phyloP scores from a whole-genome alignment of 2,329 filamentous ascomycete species.

The Mycosphaerelloides madeirae region DNA sequence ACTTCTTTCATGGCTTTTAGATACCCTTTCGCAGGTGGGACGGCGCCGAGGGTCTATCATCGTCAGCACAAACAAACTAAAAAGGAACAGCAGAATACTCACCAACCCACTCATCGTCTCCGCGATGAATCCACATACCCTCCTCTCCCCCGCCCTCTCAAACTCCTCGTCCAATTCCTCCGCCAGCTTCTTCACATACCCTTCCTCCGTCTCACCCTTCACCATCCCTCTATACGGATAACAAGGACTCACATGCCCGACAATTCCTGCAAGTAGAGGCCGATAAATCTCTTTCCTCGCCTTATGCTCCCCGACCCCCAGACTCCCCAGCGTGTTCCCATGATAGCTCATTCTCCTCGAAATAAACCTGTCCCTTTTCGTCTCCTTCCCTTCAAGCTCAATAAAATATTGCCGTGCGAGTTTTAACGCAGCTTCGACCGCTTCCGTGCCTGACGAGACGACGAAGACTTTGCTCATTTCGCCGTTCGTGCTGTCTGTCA shows the following conservation, averaged over 20 bases:
- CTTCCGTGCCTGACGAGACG: conserved; percentile 47
- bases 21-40: conserved; percentile 51
- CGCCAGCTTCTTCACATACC: conserved; percentile 40
- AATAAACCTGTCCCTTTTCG: conserved; percentile 41
- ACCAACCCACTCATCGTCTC: conserved; percentile 50
- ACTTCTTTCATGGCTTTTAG: conserved; percentile 50
- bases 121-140: conserved; percentile 47
- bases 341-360: conserved; percentile 46
- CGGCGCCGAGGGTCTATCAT: conserved; percentile 39
- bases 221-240: conserved; percentile 37
- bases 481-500: conserved; percentile 46
- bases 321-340: conserved; percentile 47
- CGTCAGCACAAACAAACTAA: background rate
- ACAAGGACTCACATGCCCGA: conserved; percentile 26
- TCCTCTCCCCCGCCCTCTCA: conserved; percentile 42
- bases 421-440: conserved; percentile 47
- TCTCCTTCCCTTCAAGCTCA: conserved; percentile 41
- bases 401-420: conserved; percentile 47
- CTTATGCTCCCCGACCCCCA: conserved; percentile 39
- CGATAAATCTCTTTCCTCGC: conserved; percentile 33
- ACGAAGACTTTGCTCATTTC: conserved; percentile 52
- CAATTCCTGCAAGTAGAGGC: conserved; percentile 27
- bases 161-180: conserved; percentile 49
- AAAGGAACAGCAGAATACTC: conserved; percentile 18
- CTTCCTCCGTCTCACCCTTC: conserved; percentile 35